phyloP scores from a whole-genome alignment of 192 early-diverging fungal genomes.

The Coemansia sp. region DNA sequence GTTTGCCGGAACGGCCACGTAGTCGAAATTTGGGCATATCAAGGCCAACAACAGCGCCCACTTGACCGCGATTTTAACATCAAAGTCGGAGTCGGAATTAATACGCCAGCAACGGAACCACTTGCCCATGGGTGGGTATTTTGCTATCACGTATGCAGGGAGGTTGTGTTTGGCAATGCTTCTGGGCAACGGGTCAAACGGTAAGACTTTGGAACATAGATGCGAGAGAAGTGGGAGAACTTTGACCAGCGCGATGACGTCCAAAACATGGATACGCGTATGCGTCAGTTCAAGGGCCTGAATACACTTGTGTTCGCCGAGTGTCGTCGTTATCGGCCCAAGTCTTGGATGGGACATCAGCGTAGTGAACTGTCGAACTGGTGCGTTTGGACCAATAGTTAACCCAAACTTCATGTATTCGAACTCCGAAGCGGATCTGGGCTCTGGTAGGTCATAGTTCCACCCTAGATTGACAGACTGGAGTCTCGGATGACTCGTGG shows the following conservation, averaged over 20 bases:
- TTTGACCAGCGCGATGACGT: background rate
- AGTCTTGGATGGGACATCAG: background rate
- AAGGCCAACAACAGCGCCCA: background rate
- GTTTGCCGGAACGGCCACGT: background rate
- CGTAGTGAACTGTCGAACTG: background rate
- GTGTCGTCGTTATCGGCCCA: background rate
- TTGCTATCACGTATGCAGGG: background rate
- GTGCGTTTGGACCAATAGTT: background rate
- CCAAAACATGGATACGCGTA: background rate
- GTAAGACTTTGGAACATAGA: background rate
- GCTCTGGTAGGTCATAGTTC: background rate
- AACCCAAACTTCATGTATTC: background rate
- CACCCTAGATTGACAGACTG: background rate
- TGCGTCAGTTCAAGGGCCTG: background rate
- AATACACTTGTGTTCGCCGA: background rate
- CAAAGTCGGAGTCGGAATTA: background rate
- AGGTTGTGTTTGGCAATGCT: background rate
- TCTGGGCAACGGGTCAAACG: background rate
- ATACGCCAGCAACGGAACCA: background rate
- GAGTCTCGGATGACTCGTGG: background rate
- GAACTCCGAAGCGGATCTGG: background rate
- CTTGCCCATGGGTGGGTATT: background rate
- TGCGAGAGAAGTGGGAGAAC: background rate
- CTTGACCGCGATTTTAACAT: background rate
- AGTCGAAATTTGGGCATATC: background rate